These are phyloP conservation scores for Alternaria sp. DNA, from an alignment of 2,329 filamentous ascomycete species.

Conservation along the genomic window DNA sequence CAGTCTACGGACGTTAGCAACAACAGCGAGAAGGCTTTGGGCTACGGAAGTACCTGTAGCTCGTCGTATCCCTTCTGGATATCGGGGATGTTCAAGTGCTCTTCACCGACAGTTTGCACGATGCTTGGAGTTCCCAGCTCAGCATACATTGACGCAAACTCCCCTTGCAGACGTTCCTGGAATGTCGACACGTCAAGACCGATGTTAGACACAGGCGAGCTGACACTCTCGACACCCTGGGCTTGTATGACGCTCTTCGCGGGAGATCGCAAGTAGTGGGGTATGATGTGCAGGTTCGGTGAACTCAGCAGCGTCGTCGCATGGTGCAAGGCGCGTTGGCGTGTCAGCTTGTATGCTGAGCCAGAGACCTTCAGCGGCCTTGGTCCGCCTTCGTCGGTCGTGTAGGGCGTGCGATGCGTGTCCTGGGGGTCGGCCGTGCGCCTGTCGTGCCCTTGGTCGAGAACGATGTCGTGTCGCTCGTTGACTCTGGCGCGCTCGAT, in stretches of 20 bases:
- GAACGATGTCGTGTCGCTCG: slow-evolving; percentile 89
- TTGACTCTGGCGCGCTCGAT: slow-evolving; percentile 75
- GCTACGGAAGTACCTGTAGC: slow-evolving; percentile 59
- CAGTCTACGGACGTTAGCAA: slow-evolving; percentile 57
- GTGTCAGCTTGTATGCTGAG: slow-evolving; percentile 92
- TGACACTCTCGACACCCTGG: slow-evolving; percentile 88
- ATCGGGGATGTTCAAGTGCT: slow-evolving; percentile 57
- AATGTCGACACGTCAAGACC: slow-evolving; percentile 60
- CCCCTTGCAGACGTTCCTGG: slow-evolving; percentile 54
- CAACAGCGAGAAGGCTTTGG: slow-evolving; percentile 3
- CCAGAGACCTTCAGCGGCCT: slow-evolving; percentile 79
- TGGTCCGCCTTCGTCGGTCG: slow-evolving; percentile 37
- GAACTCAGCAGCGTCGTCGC: slow-evolving; percentile 86
- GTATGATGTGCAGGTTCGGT: slow-evolving; percentile 74
- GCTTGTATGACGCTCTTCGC: slow-evolving; percentile 78
- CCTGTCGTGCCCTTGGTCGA: slow-evolving; percentile 59
- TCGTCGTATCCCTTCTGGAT: slow-evolving; percentile 69
- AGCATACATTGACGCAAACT: slow-evolving; percentile 73
- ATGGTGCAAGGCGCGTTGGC: slow-evolving; percentile 83
- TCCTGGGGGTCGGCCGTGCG: slow-evolving; percentile 42
- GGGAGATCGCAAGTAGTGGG: slow-evolving; percentile 76
- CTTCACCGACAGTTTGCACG: slow-evolving; percentile 60
- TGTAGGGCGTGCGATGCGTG: slow-evolving; percentile 55
- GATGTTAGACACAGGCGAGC: slow-evolving; percentile 83
- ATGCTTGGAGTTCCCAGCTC: slow-evolving; percentile 46